phyloP scores from a whole-genome alignment of 1,284 basidiomycete species.

The Ceratobasidium sp. region DNA sequence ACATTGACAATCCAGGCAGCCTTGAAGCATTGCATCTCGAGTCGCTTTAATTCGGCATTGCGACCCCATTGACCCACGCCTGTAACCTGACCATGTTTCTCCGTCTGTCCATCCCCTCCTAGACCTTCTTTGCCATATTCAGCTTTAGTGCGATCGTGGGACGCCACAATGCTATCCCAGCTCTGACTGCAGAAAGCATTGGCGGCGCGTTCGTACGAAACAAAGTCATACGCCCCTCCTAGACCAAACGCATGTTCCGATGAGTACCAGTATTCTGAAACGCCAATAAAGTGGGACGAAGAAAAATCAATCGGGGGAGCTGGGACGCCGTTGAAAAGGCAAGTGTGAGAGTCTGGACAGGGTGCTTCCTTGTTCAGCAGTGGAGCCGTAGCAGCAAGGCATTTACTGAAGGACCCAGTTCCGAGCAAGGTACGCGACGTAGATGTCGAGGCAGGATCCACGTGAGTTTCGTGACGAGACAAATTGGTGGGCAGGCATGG shows the following conservation, averaged over 20 bases:
- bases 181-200: constrained; percentile 83
- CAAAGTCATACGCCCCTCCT: constrained; percentile 95
- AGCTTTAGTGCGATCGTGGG: constrained; percentile 68
- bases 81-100: constrained; percentile 66
- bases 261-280: constrained; percentile 99
- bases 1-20: constrained; percentile 98
- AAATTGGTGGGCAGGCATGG: constrained; percentile 91
- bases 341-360: constrained; percentile 81
- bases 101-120: constrained; percentile 55
- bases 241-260: constrained; percentile 95
- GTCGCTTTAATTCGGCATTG: constrained; percentile 79
- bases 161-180: constrained; percentile 79
- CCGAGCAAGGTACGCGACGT: constrained; percentile 76
- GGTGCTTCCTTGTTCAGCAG: constrained; percentile 88
- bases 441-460: constrained; percentile 61
- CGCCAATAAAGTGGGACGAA: constrained; percentile 93
- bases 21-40: constrained; percentile 99
- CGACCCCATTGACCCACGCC: constrained; percentile 75
- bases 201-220: constrained; percentile 94
- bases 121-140: constrained; percentile 46
- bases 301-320: constrained; percentile 93
- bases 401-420: constrained; percentile 90
- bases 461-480: constrained; percentile 61
- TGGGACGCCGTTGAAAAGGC: constrained; percentile 97
- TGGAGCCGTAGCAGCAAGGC: constrained; percentile 77